Conservation (phyloP, 176 grass and related monocot genomes). For the Chloris gayana region DNA sequence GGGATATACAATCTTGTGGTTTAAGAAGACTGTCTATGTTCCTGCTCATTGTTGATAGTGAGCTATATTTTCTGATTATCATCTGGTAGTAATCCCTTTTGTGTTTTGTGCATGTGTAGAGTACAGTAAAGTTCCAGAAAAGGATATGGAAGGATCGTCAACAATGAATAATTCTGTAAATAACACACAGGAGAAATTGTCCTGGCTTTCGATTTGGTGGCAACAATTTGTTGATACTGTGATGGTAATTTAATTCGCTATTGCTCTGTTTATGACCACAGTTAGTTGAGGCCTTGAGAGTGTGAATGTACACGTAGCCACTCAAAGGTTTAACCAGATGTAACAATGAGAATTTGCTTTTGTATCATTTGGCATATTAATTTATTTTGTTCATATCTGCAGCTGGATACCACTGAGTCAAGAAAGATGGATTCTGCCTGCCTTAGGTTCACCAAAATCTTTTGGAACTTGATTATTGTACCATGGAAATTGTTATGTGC, state of each 20-base stretch:
- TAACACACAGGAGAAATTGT: constrained; percentile 27
- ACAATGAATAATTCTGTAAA: constrained; percentile 12
- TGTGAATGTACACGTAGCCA: no score
- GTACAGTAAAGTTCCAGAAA: constrained; percentile 56
- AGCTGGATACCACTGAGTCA: constrained; percentile 63
- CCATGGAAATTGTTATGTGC: constrained; percentile 85
- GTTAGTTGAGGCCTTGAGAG: no score
- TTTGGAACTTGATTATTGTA: constrained; percentile 55
- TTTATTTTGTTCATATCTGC: constrained; percentile 20
- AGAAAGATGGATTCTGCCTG: constrained; percentile 47
- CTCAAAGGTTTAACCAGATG: no score
- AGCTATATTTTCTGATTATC: no score
- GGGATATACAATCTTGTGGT: no score
- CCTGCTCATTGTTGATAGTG: no score
- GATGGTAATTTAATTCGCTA: constrained; percentile 40
- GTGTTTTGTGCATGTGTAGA: neutral
- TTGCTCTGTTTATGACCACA: no score
- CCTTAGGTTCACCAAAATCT: constrained; percentile 37
- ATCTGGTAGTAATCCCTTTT: no score
- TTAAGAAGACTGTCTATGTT: no score
- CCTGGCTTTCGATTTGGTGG: constrained; percentile 60
- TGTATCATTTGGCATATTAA: neutral
- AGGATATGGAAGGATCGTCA: constrained; percentile 59
- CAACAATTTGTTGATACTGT: constrained; percentile 69
- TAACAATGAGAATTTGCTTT: no score